Base-by-base conservation (phyloP, 352 stramenopile genomes). In the Globisporangium apiculatum region DNA sequence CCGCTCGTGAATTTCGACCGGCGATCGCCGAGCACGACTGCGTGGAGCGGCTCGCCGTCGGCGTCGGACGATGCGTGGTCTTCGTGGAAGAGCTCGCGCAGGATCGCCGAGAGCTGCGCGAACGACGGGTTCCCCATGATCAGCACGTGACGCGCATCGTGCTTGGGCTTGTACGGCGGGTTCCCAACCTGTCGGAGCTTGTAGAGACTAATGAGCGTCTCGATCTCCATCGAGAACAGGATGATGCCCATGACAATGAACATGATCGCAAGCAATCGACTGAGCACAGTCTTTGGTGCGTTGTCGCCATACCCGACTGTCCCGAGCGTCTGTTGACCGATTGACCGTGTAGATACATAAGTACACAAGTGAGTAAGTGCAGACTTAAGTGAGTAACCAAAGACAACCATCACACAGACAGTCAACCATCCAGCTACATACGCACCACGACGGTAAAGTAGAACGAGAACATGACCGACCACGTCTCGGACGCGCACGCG, bases 231-330 rank as follows among this genome's bases (percentile, higher is more conserved):
- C 0, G 85, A 93, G 43, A 96, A 93, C 52, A 95, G 61, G 55
- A 95, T 84, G 50, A 96, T 76, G 45, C 84, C 83, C 66, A 92
- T 88, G 53, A 92, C 72, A 58, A 96, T 94, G 58, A 96, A 94
- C 68, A 91, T 85, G 66, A 96, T 94, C 10, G 77, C 82, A 37
- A 95, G 73, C 41, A 94, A 67, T 2, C 87, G 73, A 31, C 82
- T 90, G n/a, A 87, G 72, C 15, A 93, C 86, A 9, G 83, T 92
- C 61, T 91, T 79, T 31, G 87, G 85, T 0, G 81, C 52, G 47
- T 94, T 92, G 67, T 96, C 87, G 15, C 87, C 87, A 52, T 95
- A 96, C 0, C 87, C 87, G 42, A 96, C 87, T 0, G 87, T 96
- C 36, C 82, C 86, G 40, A 96, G 76, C 31, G 87, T 96, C 76